phyloP scores from a whole-genome alignment of 352 stramenopile species.

The Phytophthora sp. region DNA sequence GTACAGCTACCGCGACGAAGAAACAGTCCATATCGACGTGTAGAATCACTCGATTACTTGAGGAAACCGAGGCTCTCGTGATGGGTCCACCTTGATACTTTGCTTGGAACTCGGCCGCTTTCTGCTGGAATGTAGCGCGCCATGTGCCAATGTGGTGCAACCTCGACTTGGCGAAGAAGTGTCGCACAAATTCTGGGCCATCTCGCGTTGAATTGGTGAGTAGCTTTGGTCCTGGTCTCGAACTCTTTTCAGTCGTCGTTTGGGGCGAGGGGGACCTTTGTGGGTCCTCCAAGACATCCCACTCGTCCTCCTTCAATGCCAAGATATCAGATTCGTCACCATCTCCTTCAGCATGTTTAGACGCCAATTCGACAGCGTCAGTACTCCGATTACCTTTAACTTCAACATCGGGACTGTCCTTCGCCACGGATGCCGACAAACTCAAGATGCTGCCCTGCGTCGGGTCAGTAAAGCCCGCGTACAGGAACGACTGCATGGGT shows the following conservation, averaged over 20 bases:
- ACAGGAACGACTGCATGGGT: conserved; percentile 82
- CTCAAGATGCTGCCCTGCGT: conserved; percentile 58
- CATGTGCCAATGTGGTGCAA: conserved; percentile 88
- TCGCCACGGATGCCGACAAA: background rate
- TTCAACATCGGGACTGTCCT: conserved; percentile 1
- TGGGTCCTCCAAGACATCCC: conserved; percentile 10
- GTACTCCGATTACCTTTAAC: conserved; percentile 6
- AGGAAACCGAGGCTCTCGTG: conserved; percentile 37
- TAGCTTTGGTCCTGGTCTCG: background rate
- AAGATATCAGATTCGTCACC: conserved; percentile 19
- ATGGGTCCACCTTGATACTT: conserved; percentile 64
- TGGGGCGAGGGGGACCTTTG: background rate
- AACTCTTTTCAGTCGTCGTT: background rate
- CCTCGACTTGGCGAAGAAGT: conserved; percentile 87
- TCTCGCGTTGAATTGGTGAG: conserved; percentile 73
- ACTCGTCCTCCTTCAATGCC: conserved; percentile 3
- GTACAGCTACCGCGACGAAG: conserved; percentile 93
- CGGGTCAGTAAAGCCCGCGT: conserved; percentile 81
- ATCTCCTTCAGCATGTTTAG: conserved; percentile 13
- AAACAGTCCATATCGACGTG: conserved; percentile 99
- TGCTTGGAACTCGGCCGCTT: conserved; percentile 59
- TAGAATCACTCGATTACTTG: conserved; percentile 86
- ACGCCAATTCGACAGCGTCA: conserved; percentile 13
- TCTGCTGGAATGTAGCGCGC: conserved; percentile 76
- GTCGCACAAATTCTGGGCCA: conserved; percentile 71